Evolutionary conservation across 2,329 filamentous ascomycete genomes (phyloP).

Genomic region (Aspergillus hortae): DNA sequence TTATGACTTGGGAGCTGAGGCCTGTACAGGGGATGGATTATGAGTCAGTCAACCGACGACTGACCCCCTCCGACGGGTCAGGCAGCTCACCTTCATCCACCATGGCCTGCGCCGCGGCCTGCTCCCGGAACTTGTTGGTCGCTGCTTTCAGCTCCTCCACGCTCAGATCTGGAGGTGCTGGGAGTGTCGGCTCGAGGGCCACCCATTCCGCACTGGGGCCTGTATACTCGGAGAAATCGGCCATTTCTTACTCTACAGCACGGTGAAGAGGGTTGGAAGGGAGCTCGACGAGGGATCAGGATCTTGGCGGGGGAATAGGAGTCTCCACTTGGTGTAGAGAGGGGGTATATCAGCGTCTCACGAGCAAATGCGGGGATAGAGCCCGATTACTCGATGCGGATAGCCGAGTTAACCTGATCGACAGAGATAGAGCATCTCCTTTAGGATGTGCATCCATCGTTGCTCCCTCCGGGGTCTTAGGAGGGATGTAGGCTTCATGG

Average conservation of each 20-base stretch:
- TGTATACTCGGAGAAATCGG: conserved; percentile 41
- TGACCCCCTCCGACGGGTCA: not conserved
- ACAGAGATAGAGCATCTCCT: no score
- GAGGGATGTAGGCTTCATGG: not conserved
- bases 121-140: conserved; percentile 34
- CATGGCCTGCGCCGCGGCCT: conserved; percentile 28
- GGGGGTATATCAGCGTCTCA: not conserved
- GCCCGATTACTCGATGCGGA: not conserved
- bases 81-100: conserved; percentile 19
- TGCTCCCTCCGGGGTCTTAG: no score
- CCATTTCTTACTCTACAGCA: conserved; percentile 20
- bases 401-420: not conserved
- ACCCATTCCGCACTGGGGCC: conserved; percentile 45
- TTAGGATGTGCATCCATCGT: no score
- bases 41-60: no score
- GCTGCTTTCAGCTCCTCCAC: conserved; percentile 21
- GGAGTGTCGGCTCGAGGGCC: conserved; percentile 34
- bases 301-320: not conserved
- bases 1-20: conserved; percentile 27
- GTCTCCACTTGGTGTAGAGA: not conserved
- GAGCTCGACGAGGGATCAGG: not conserved
- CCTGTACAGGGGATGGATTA: conserved; percentile 9
- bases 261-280: not conserved
- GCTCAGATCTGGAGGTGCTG: conserved; percentile 20
- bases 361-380: not conserved